Evolutionary conservation across 23 red algal species (phyloP), one percentile per base, ranked within the genome.

Genomic region (Gracilaria vermiculophylla): DNA sequence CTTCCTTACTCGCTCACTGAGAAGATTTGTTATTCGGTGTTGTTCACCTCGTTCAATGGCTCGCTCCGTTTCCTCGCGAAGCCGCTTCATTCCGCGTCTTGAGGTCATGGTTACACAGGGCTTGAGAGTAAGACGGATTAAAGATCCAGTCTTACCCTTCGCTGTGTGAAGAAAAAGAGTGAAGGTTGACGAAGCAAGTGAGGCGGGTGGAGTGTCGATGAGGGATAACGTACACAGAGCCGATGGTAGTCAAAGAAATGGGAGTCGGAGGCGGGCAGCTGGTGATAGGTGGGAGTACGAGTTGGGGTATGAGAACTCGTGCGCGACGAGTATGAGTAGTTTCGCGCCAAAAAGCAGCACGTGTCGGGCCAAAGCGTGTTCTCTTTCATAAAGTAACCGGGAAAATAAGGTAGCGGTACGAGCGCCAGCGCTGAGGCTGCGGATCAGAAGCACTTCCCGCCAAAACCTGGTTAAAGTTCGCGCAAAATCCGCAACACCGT

Each of bases 1-100:
- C 69, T 88, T 88, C 31, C 60, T 40, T 12, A 88, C 70, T 55
- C 84, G 67, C 14, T 88, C 84, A 23, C 37, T 43, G 15, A 88
- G 42, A 25, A 88, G 36, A 21, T 65, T 43, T 13, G 84, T 72
- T 29, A 88, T 53, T 27, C 53, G 37, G 40, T 88, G 84, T 29
- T 88, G 84, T 34, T 76, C 44, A 4, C 53, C 53, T 0, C 76
- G 31, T 54, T 73, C 67, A 2, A 73, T 36, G 7, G 67, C 67
- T 1, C 67, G 67, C 40, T 73, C 67, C 2, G 67, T 73, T 73
- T 73, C 67, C 42, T 73, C 19, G 12, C 67, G 67, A 37, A 73
- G 67, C 7, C 67, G 36, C 19, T 47, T 73, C 67, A 73, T 39
- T 8, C 67, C 33, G 36, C 67, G 67, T 36, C 35, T 73, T 20